A percentile compares a stretch with the other conserved stretches of the same genome.
Evolutionary conservation across 108 stramenopile genomes (phyloP).

Genomic region (Pseudonitzschia multiseries): DNA sequence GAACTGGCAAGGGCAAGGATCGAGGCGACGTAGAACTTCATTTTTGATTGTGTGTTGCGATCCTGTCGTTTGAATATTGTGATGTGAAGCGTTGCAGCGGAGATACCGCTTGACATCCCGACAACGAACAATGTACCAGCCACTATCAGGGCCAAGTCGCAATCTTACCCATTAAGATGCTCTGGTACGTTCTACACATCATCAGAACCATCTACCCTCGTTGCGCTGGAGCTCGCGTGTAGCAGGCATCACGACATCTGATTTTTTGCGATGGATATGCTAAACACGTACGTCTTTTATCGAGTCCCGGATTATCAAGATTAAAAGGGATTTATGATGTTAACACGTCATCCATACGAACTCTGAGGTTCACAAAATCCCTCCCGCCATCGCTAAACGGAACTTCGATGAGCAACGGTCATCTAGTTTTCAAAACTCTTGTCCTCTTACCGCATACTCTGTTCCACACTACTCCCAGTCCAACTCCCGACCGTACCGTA

Average conservation of each 20-base stretch:
- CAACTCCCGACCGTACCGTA: not conserved
- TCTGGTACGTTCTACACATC: not conserved
- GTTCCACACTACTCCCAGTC: not conserved
- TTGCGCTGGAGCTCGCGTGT: not conserved
- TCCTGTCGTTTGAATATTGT: not conserved
- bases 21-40: slow-evolving; percentile 7
- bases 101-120: not conserved
- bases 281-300: slow-evolving; percentile 3
- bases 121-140: not conserved
- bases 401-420: not conserved
- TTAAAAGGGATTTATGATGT: not conserved
- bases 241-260: not conserved
- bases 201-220: not conserved
- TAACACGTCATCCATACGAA: slow-evolving; percentile 5
- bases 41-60: not conserved
- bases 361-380: not conserved
- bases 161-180: not conserved
- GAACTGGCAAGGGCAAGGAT: slow-evolving; percentile 13
- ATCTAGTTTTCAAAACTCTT: not conserved
- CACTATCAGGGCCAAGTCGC: not conserved
- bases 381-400: not conserved
- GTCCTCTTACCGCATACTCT: not conserved
- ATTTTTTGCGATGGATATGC: not conserved
- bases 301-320: slow-evolving; percentile 5
- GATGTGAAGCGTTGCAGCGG: not conserved